phyloP scores from a whole-genome alignment of 768 basidiomycete genomes.

The Infundibulicybe gibba region DNA sequence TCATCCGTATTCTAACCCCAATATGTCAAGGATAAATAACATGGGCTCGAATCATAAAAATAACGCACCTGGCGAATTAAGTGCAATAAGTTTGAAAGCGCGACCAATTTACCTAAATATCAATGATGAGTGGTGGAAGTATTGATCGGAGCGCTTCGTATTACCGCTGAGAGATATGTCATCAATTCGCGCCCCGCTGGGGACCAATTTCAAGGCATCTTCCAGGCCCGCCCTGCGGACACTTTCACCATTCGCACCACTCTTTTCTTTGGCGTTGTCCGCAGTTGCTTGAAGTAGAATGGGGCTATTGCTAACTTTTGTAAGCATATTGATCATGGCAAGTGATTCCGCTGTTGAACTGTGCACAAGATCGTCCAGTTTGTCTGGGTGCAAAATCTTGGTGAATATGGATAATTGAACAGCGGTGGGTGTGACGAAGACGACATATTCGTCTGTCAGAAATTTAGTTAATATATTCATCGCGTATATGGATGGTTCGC shows the following conservation, averaged over 20 bases:
- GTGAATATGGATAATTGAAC: constrained; percentile 80
- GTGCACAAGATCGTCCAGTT: constrained; percentile 64
- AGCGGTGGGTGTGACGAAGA: constrained; percentile 88
- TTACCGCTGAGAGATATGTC: constrained; percentile 82
- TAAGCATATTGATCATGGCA: constrained; percentile 73
- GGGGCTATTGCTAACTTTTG: constrained; percentile 93
- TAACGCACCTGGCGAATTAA: constrained; percentile 50
- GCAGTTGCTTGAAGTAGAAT: constrained; percentile 79
- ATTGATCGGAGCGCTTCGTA: not conserved
- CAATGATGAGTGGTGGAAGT: constrained; percentile 1
- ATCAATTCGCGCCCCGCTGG: constrained; percentile 53
- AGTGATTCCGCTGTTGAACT: constrained; percentile 75
- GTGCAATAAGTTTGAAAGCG: constrained; percentile 61
- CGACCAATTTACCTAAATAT: constrained; percentile 66
- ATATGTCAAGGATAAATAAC: not conserved
- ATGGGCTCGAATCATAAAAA: not conserved
- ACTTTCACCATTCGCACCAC: constrained; percentile 16
- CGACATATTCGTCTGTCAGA: constrained; percentile 87
- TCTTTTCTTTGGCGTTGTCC: constrained; percentile 51
- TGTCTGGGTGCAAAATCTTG: constrained; percentile 69
- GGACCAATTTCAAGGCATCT: constrained; percentile 62
- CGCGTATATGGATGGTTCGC: not conserved
- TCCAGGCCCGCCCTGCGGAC: constrained; percentile 46
- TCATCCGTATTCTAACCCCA: constrained; percentile 69
- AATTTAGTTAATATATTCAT: not conserved